Evolutionary conservation across 73 alveolate species (phyloP), one percentile per base, ranked within the genome.

Genomic region (Diophrys sp.): DNA sequence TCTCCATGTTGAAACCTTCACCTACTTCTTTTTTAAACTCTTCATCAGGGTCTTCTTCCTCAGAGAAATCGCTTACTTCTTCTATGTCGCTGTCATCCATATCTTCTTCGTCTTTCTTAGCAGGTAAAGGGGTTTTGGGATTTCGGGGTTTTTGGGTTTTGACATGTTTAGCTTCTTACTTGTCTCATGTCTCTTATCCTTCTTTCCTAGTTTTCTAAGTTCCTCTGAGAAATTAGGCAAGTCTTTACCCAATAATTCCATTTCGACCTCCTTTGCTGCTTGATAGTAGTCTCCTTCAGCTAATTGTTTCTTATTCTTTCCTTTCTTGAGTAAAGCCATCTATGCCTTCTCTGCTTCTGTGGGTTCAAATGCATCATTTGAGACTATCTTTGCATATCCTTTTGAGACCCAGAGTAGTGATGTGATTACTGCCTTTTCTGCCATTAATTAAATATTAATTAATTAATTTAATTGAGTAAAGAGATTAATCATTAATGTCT

Each of bases 331-430:
- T 28, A 2, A 23, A 28, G n/a, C 54, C 31, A 30, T 14, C 27
- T 74, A 54, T 23, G 8, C 54, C 57, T 44, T 11, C 33, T 81
- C 89, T 32, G 74, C 66, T 25, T 54, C 55, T 0, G 82, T 14
- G 1, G 89, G 89, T 31, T 81, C 89, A 56, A 70, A 81, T 5
- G 0, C 34, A 14, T 78, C 79, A 23, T 85, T 81, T 0, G 83
- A 44, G 70, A 79, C 74, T 18, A 77, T 73, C 70, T 85, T 85
- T n/a, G 98, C 97, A 88, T 89, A 91, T 14, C 97, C 97, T 82
- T 89, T 80, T 56, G 83, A 76, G 66, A 94, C 95, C 98, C 98
- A 94, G 78, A 83, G 83, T 70, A 94, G 81, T 53, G 95, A 75
- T 55, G 98, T 89, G 74, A 94, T 94, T 23, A 94, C 73, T 67